These are phyloP conservation scores for Senecio squalidus DNA, from an alignment of 140 eudicot genomes.

Conservation along the genomic window DNA sequence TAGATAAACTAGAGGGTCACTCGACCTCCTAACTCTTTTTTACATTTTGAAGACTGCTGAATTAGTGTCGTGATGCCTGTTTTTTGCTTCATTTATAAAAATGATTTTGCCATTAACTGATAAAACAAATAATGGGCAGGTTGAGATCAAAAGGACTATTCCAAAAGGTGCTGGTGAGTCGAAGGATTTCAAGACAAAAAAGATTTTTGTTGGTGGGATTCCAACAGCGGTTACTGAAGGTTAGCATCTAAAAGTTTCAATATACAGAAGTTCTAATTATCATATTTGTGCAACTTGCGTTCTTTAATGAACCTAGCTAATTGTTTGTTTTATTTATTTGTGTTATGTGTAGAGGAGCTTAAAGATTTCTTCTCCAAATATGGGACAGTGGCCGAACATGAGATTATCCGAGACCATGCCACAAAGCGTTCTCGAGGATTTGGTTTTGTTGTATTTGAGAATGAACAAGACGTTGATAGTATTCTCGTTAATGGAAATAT, in stretches of 20 bases:
- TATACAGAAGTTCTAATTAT: neutral
- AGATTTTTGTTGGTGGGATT: conserved; percentile 77
- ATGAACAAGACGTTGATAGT: conserved; percentile 46
- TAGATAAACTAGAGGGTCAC: too few species aligned
- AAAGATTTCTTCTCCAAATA: conserved; percentile 40
- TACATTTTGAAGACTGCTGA: neutral
- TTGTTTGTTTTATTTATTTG: neutral
- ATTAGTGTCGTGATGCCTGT: neutral
- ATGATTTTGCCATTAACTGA: neutral
- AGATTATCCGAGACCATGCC: conserved; percentile 45
- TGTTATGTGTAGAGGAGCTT: conserved; percentile 34
- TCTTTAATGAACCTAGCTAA: neutral
- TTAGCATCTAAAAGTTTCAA: conserved; percentile 14
- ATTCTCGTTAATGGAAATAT: conserved; percentile 48
- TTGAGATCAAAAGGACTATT: conserved; percentile 65
- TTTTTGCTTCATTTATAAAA: neutral
- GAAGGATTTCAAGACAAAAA: conserved; percentile 65
- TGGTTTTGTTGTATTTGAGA: conserved; percentile 42
- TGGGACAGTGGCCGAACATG: conserved; percentile 54
- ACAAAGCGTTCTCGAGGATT: conserved; percentile 45
- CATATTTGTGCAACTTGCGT: neutral
- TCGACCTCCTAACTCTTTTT: neutral
- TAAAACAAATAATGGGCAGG: conserved; percentile 30
- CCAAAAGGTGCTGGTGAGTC: conserved; percentile 59
- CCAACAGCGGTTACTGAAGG: conserved; percentile 60